Base-by-base conservation (phyloP, 1,284 basidiomycete species). In the Ceratobasidium sp. region DNA sequence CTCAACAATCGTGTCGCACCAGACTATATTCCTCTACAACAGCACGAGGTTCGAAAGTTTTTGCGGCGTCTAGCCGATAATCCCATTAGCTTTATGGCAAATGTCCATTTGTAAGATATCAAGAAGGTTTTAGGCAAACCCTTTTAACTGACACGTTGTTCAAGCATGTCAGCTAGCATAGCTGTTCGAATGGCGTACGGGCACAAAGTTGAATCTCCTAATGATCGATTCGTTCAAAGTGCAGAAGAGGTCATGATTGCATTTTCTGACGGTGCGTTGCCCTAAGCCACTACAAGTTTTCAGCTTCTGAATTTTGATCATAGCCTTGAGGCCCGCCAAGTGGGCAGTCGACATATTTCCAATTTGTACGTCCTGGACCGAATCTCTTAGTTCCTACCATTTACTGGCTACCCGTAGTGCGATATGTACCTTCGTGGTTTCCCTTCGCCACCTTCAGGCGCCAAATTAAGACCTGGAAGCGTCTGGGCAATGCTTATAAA, bases 371-470 rank as follows among this genome's bases (percentile, higher is more conserved):
- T 63, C 9, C 2, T 35, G 1, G 28, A 50, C n/a, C 13, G 6
- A 0, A 32, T 32, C 43, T n/a, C 21, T 11, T 18, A 18, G 3
- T n/a, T 16, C 32, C 21, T 11, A 4, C 16, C 35, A 16, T 63
- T 32, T 49, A 52, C 21, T 21, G 35, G 8, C 9, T 13, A 50
- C 16, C n/a, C 1, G 16, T 35, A 80, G 80, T 80, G 23, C 73
- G 70, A 14, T 77, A 79, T 52, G 72, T 80, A 18, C 80, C 80
- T 2, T 63, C 76, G 1, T 81, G 80, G 80, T 66, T 80, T 62
- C 80, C 79, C 26, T 79, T 80, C 7, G 77, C 78, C 16, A 76
- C 76, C 1, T 81, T 79, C 76, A 76, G 77, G 73, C 77, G 77
- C 72, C 76, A 74, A n/a, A 77, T 76, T 2, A 64, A 52, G 9